A percentile compares a stretch with the other conserved stretches of the same genome.
phyloP scores from a whole-genome alignment of 148 eudicot species.

The Cornus florida region DNA sequence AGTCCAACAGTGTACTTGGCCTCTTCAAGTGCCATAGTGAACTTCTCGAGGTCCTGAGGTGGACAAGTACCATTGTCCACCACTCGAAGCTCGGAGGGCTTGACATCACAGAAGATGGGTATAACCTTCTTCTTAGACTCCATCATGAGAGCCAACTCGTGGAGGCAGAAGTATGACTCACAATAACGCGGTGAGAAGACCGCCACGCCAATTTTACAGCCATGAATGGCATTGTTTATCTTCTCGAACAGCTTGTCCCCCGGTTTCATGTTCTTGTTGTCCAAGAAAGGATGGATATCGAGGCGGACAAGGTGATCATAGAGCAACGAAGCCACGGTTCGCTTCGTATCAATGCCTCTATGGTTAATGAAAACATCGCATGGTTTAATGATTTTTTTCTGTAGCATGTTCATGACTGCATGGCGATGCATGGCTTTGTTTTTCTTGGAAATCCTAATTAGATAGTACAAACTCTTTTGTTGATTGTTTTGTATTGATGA shows the following conservation, averaged over 20 bases:
- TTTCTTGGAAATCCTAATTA: background rate
- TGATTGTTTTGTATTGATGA: no score
- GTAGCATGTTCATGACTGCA: slow-evolving; percentile 9
- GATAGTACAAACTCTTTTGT: no score
- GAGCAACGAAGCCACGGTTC: slow-evolving; percentile 24
- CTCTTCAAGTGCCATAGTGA: slow-evolving; percentile 27
- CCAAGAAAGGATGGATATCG: slow-evolving; percentile 19
- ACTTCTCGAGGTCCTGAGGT: slow-evolving; percentile 5
- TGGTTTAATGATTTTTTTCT: background rate
- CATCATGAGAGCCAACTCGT: slow-evolving; percentile 23
- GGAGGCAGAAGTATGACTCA: slow-evolving; percentile 24
- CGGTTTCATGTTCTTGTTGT: slow-evolving; percentile 31
- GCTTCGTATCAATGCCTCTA: slow-evolving; percentile 23
- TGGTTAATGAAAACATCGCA: slow-evolving; percentile 29
- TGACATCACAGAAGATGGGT: slow-evolving; percentile 28
- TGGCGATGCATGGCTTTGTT: slow-evolving; percentile 15
- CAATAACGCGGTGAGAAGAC: slow-evolving; percentile 26
- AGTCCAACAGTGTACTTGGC: slow-evolving; percentile 32
- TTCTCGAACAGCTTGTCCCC: slow-evolving; percentile 28
- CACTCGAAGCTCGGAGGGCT: slow-evolving; percentile 22
- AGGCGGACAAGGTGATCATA: slow-evolving; percentile 16
- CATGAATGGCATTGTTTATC: slow-evolving; percentile 13
- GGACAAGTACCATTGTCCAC: slow-evolving; percentile 8
- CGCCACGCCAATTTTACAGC: slow-evolving; percentile 19
- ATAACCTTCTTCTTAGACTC: slow-evolving; percentile 29